Percentiles rank a stretch among this genome's conserved stretches.
Evolutionary conservation across 2,329 filamentous ascomycete species (phyloP).

Genomic region (Didymella arachidicola): DNA sequence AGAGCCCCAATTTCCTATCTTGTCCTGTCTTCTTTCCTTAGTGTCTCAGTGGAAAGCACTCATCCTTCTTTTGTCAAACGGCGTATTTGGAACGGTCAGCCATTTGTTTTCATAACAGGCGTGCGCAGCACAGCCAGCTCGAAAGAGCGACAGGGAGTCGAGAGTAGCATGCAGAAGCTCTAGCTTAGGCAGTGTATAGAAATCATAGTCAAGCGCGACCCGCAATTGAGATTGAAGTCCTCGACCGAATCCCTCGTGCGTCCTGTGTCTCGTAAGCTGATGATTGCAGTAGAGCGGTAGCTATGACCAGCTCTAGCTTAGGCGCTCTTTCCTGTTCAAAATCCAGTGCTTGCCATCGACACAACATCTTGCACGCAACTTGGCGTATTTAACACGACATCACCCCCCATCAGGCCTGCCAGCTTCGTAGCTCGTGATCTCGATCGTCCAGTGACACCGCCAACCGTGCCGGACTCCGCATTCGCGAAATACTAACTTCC

Average conservation of each 20-base stretch:
- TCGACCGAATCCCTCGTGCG: not conserved
- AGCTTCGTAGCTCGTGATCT: not conserved
- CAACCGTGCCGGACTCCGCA: conserved; percentile 1
- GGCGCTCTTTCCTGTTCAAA: not conserved
- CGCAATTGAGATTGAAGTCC: not conserved
- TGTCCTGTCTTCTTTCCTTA: conserved; percentile 5
- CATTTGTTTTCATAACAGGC: conserved; percentile 16
- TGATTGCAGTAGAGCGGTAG: not conserved
- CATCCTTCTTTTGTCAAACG: conserved; percentile 21
- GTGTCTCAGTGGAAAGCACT: conserved; percentile 8
- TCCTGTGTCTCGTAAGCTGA: not conserved
- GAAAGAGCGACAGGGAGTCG: conserved; percentile 3
- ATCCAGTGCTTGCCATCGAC: not conserved
- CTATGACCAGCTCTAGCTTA: not conserved
- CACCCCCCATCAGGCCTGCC: not conserved
- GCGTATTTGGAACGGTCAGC: conserved; percentile 14
- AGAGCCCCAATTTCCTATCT: conserved; percentile 9
- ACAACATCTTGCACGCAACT: not conserved
- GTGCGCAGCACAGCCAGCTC: conserved; percentile 19
- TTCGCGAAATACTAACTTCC: not conserved
- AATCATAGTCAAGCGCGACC: conserved; percentile 8
- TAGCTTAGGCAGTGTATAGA: conserved; percentile 6
- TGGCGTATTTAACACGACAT: not conserved
- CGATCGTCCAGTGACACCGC: not conserved
- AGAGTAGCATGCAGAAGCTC: conserved; percentile 1